Base-by-base conservation (phyloP, 139 green algal genomes). In the Eudorina sp. region DNA sequence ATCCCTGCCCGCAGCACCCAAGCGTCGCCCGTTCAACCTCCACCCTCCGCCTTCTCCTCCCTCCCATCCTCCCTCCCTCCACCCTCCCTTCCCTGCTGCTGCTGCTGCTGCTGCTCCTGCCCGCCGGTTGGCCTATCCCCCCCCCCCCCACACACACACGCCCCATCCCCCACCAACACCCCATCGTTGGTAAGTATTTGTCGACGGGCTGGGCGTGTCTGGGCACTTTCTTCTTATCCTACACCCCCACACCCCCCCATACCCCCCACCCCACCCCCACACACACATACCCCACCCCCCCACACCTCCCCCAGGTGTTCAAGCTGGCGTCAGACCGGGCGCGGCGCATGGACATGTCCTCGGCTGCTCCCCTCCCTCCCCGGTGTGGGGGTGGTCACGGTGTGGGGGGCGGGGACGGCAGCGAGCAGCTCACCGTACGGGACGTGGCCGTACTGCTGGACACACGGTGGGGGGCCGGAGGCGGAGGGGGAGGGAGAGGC, bases 361-460 rank as follows among this genome's bases (percentile, higher is more conserved):
- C 6, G 36, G 78, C 78, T 4, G 78, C 58, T 25, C 53, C 41
- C 4, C 8, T 7, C 7, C 41, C 31, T 7, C 41, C 29, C 27
- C 48, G 53, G 5, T 18, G 53, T 4, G 9, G 53, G 27, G 41
- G 70, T 23, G 41, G 21, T 0, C 31, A 31, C 48, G 41, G 29
- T 7, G 36, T 4, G 29, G 46, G n/a, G 29, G 78, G 78, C 29
- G 78, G 55, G 16, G 78, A 85, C 40, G 78, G 78, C 41, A 85
- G 58, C 78, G 78, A 85, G 78, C 36, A 58, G 8, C 78, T 85
- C 11, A 85, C 78, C 5, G 55, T 85, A 0, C 53, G 78, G 3
- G 78, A 85, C 29, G 36, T 85, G 78, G 78, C 55, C 8, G 29
- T 85, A 19, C 78, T 85, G 38, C 53, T 85, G 53, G 78, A 85